These are phyloP conservation scores for Ministeria vibrans DNA, from an alignment of 78 protist genomes.

Conservation along the genomic window DNA sequence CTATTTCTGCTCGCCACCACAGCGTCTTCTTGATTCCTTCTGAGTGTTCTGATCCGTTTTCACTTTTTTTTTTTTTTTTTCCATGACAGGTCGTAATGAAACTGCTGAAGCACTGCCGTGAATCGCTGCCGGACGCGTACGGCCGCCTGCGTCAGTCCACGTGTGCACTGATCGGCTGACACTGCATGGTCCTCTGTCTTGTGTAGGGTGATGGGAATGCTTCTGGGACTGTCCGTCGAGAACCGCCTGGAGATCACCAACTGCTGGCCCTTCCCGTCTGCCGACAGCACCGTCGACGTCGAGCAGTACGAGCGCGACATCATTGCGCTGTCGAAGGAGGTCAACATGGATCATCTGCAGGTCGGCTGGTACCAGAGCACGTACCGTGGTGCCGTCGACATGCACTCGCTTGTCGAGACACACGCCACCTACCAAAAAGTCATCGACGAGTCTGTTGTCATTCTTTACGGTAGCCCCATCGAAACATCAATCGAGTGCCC, in stretches of 20 bases:
- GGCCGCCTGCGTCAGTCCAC: constrained; percentile 30
- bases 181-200: not conserved
- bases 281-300: constrained; percentile 44
- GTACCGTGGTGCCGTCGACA: constrained; percentile 50
- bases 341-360: constrained; percentile 63
- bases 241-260: constrained; percentile 54
- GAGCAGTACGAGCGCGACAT: constrained; percentile 53
- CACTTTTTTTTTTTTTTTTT: too few species aligned
- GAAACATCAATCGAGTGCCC: too few species aligned
- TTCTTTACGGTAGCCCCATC: constrained; percentile 13
- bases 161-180: not conserved
- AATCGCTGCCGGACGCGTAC: constrained; percentile 39
- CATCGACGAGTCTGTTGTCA: constrained; percentile 1
- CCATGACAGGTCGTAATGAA: constrained; percentile 42
- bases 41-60: too few species aligned
- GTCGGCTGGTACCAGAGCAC: constrained; percentile 81
- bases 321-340: constrained; percentile 63
- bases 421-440: constrained; percentile 61
- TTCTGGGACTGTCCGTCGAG: constrained; percentile 69
- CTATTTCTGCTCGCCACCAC: too few species aligned
- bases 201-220: constrained; percentile 45
- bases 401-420: constrained; percentile 54
- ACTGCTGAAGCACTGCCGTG: constrained; percentile 70
- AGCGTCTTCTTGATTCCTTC: too few species aligned
- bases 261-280: constrained; percentile 64